These are phyloP conservation scores for Globisporangium spinosum DNA, from an alignment of 352 stramenopile species.

Conservation along the genomic window DNA sequence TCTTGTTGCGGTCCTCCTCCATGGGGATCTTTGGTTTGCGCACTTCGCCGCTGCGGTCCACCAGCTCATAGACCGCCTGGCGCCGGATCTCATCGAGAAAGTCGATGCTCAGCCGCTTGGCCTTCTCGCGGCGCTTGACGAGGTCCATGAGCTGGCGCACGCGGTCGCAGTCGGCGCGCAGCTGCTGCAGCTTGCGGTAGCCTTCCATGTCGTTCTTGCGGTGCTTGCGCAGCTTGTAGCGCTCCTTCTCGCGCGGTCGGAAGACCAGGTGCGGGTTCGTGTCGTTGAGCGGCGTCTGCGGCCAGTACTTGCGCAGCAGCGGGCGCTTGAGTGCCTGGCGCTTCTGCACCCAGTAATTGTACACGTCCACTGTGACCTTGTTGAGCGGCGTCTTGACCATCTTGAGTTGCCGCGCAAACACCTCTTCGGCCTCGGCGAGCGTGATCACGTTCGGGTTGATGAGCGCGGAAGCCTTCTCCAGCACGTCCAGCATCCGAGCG, in stretches of 20 bases:
- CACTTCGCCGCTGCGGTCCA: slow-evolving; percentile 31
- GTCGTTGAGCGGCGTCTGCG: slow-evolving; percentile 94
- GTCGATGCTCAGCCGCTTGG: slow-evolving; percentile 79
- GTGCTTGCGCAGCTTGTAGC: slow-evolving; percentile 95
- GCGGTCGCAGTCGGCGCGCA: slow-evolving; percentile 92
- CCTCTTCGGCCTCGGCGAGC: slow-evolving; percentile 64
- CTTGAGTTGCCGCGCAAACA: slow-evolving; percentile 59
- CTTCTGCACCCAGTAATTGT: slow-evolving; percentile 96
- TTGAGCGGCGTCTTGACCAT: slow-evolving; percentile 75
- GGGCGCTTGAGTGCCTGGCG: slow-evolving; percentile 90
- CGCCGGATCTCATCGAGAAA: slow-evolving; percentile 71
- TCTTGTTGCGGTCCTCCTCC: slow-evolving; percentile 55
- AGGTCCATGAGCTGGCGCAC: slow-evolving; percentile 82
- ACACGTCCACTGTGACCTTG: slow-evolving; percentile 77
- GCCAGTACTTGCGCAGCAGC: slow-evolving; percentile 94
- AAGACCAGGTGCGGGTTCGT: slow-evolving; percentile 99
- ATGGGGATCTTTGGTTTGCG: slow-evolving; percentile 51
- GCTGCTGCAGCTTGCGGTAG: slow-evolving; percentile 92
- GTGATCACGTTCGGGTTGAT: slow-evolving; percentile 80
- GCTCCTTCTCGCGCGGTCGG: slow-evolving; percentile 95
- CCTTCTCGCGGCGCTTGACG: slow-evolving; percentile 81
- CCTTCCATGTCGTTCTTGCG: slow-evolving; percentile 96
- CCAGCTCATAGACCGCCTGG: slow-evolving; percentile 66
- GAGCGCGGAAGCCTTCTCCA: slow-evolving; percentile 81
- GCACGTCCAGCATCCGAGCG: slow-evolving; percentile 80